Percentiles rank a stretch among this genome's conserved stretches.
Evolutionary conservation across 345 rosid species (phyloP).

Genomic region (Litchi chinensis): DNA sequence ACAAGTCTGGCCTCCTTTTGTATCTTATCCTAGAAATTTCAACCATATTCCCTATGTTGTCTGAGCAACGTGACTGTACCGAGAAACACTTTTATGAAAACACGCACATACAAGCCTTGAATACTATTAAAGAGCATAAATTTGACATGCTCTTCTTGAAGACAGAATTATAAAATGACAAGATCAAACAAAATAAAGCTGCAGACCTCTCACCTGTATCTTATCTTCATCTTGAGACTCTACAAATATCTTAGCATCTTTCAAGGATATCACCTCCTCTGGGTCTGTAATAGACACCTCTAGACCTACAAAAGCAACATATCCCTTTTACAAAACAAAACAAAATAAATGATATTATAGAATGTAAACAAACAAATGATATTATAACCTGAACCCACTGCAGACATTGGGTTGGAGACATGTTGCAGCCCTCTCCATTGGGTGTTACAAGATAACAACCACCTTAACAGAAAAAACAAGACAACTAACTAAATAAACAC

Average conservation of each 20-base stretch:
- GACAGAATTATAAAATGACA: not conserved
- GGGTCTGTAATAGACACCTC: slow-evolving; percentile 55
- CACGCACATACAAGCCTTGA: not conserved
- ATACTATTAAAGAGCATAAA: not conserved
- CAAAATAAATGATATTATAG: not conserved
- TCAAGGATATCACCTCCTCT: slow-evolving; percentile 43
- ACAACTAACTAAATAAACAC: not conserved
- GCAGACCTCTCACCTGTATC: slow-evolving; percentile 47
- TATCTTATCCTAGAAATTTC: not conserved
- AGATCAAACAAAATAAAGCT: not conserved
- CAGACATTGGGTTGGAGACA: slow-evolving; percentile 37
- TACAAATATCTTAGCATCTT: slow-evolving; percentile 47
- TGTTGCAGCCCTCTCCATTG: slow-evolving; percentile 10
- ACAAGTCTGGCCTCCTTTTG: not conserved
- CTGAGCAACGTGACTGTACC: not conserved
- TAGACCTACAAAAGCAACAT: slow-evolving; percentile 34
- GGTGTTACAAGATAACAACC: slow-evolving; percentile 7
- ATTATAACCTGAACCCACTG: slow-evolving; percentile 49
- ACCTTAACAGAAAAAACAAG: slow-evolving; percentile 18
- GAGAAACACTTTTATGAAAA: not conserved
- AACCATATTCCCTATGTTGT: not conserved
- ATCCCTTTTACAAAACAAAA: not conserved
- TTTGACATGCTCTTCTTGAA: not conserved
- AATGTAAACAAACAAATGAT: not conserved
- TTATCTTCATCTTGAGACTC: slow-evolving; percentile 50